phyloP scores from a whole-genome alignment of 179 eudicot genomes.

The Heliamphora pulchella region DNA sequence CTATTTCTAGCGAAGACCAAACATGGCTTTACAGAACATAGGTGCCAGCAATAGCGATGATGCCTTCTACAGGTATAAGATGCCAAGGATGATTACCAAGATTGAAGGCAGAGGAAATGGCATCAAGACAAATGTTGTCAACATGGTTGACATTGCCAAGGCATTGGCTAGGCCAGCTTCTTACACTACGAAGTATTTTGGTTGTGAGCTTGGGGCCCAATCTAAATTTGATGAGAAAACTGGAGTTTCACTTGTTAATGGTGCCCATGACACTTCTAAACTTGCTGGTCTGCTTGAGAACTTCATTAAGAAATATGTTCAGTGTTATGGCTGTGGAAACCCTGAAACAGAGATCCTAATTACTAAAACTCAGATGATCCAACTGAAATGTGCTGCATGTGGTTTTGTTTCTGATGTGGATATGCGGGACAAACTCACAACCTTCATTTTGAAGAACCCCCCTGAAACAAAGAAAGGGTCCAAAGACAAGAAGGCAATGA shows the following conservation, averaged over 20 bases:
- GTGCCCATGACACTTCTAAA: slow-evolving; percentile 64
- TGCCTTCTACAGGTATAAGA: slow-evolving; percentile 85
- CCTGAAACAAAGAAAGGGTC: slow-evolving; percentile 59
- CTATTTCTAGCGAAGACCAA: slow-evolving; percentile 7
- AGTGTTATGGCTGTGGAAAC: slow-evolving; percentile 76
- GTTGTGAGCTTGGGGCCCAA: slow-evolving; percentile 75
- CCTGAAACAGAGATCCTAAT: slow-evolving; percentile 68
- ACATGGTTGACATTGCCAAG: slow-evolving; percentile 75
- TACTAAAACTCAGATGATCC: slow-evolving; percentile 60
- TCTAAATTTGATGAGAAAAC: slow-evolving; percentile 72
- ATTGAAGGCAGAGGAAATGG: slow-evolving; percentile 81
- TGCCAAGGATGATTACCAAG: slow-evolving; percentile 74
- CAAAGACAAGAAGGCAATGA: slow-evolving; percentile 74
- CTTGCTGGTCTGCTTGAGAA: slow-evolving; percentile 70
- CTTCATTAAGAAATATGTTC: slow-evolving; percentile 71
- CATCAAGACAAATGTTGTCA: slow-evolving; percentile 71
- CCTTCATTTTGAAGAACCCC: slow-evolving; percentile 77
- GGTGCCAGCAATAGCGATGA: slow-evolving; percentile 72
- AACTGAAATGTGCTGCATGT: slow-evolving; percentile 70
- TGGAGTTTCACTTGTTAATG: slow-evolving; percentile 61
- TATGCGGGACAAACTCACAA: slow-evolving; percentile 77
- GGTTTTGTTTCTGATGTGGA: slow-evolving; percentile 71
- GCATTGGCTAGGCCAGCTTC: slow-evolving; percentile 73
- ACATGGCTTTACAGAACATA: slow-evolving; percentile 74
- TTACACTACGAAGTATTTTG: slow-evolving; percentile 68